phyloP scores from a whole-genome alignment of 1,284 basidiomycete species.

The Dichomitus squalens region DNA sequence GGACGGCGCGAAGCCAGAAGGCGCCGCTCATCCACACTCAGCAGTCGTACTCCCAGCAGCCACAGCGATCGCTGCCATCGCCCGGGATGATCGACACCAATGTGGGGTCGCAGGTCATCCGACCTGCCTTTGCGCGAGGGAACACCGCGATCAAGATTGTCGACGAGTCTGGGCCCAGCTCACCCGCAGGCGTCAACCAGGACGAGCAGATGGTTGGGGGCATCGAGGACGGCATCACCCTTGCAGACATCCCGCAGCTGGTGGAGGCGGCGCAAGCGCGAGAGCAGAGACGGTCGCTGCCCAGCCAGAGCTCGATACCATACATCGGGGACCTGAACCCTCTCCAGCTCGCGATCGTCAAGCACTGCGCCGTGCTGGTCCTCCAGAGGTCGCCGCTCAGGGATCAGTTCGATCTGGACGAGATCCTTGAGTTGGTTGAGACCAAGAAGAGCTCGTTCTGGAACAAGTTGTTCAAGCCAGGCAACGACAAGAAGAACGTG shows the following conservation, averaged over 20 bases:
- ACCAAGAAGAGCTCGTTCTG: conserved; percentile 94
- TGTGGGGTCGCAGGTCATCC: conserved; percentile 54
- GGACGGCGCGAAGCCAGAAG: conserved; percentile 32
- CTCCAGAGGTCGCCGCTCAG: conserved; percentile 79
- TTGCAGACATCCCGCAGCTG: conserved; percentile 95
- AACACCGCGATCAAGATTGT: conserved; percentile 91
- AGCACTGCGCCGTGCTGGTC: conserved; percentile 87
- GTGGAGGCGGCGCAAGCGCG: conserved; percentile 91
- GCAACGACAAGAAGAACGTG: conserved; percentile 82
- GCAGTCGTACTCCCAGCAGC: conserved; percentile 30
- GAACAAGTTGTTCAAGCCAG: conserved; percentile 95
- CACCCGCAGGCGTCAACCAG: conserved; percentile 53
- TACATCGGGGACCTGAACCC: conserved; percentile 85
- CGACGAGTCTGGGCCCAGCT: conserved; percentile 77
- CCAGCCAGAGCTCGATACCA: conserved; percentile 73
- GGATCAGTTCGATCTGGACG: conserved; percentile 88
- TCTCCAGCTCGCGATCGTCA: conserved; percentile 88
- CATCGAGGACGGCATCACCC: conserved; percentile 83
- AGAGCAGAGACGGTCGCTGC: conserved; percentile 80
- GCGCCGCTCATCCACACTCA: conserved; percentile 30
- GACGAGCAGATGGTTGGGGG: conserved; percentile 32
- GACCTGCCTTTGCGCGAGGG: conserved; percentile 77
- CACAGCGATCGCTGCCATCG: conserved; percentile 30
- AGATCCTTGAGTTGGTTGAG: conserved; percentile 93
- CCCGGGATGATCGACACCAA: conserved; percentile 40